These are phyloP conservation scores for Phanerochaete sordida DNA, from an alignment of 768 basidiomycete species.

Conservation along the genomic window DNA sequence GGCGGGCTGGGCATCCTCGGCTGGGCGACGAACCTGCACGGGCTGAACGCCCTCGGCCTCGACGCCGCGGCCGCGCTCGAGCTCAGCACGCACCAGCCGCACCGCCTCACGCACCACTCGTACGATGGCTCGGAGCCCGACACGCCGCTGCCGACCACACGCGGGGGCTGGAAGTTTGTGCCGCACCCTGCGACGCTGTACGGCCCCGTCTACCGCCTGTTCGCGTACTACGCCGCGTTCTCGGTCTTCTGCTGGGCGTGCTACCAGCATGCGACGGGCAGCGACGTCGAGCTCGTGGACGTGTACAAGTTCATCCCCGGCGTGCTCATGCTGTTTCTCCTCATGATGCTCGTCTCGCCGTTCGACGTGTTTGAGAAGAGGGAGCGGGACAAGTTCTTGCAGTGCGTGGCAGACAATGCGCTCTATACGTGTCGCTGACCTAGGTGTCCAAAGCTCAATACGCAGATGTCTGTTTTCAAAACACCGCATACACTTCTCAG, in stretches of 20 bases:
- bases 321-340: conserved; percentile 55
- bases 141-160: conserved; percentile 24
- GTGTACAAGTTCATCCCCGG: conserved; percentile 73
- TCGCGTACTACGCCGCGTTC: conserved; percentile 56
- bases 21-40: conserved; percentile 93
- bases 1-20: conserved; percentile 77
- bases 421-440: neutral
- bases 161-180: conserved; percentile 31
- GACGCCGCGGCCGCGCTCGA: conserved; percentile 75
- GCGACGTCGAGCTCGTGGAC: conserved; percentile 61
- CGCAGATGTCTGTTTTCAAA: conserved; percentile 67
- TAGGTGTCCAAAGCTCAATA: conserved; percentile 51
- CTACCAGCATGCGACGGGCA: conserved; percentile 59
- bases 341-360: conserved; percentile 62
- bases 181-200: conserved; percentile 44
- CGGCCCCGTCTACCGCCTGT: conserved; percentile 63
- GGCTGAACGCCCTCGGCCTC: conserved; percentile 67
- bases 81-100: conserved; percentile 28
- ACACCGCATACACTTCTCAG: conserved; percentile 78
- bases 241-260: conserved; percentile 64
- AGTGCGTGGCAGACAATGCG: too few species aligned
- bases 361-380: conserved; percentile 60
- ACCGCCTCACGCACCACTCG: neutral
- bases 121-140: conserved; percentile 13
- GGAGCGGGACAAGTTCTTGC: conserved; percentile 75